A percentile compares a stretch with the other conserved stretches of the same genome.
Conservation (phyloP, 495 filamentous ascomycete genomes). For the Hypoxylon fuscum region DNA sequence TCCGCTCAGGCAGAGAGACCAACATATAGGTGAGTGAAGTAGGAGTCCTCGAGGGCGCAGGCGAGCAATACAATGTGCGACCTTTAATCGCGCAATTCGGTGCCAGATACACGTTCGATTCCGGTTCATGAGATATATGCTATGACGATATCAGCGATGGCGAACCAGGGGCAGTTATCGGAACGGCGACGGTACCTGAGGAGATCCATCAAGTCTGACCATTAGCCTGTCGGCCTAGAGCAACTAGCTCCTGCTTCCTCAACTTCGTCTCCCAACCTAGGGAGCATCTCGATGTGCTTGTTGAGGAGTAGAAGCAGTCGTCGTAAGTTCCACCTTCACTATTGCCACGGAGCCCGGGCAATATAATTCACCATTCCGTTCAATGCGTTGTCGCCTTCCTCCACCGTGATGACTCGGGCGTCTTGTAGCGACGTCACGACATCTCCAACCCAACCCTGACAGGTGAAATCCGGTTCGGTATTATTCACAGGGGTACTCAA, state of each 20-base stretch:
- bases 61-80: constrained; percentile 1
- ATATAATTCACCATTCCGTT: constrained; percentile 47
- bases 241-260: constrained; percentile 17
- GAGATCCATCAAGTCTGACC: constrained; percentile 3
- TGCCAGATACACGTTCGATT: constrained; percentile 1
- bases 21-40: constrained; percentile 17
- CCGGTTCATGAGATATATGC: constrained; percentile 10
- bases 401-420: constrained; percentile 41
- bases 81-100: constrained; percentile 4
- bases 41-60: constrained; percentile 5
- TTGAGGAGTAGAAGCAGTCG: constrained; percentile 16
- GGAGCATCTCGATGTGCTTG: constrained; percentile 12
- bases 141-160: constrained; percentile 18
- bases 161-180: not conserved
- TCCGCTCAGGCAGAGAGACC: not conserved
- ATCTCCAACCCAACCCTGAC: constrained; percentile 46
- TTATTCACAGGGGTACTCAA: constrained; percentile 43
- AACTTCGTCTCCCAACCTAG: constrained; percentile 3
- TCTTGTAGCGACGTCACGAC: constrained; percentile 46
- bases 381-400: constrained; percentile 44
- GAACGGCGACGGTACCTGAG: constrained; percentile 9
- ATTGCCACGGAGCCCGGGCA: constrained; percentile 45
- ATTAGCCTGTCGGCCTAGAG: constrained; percentile 5
- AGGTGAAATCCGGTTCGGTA: constrained; percentile 41
- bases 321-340: constrained; percentile 6